Percentiles rank a stretch among this genome's conserved stretches.
These are phyloP conservation scores for Camellia japonica DNA, from an alignment of 148 eudicot species.

Conservation along the genomic window DNA sequence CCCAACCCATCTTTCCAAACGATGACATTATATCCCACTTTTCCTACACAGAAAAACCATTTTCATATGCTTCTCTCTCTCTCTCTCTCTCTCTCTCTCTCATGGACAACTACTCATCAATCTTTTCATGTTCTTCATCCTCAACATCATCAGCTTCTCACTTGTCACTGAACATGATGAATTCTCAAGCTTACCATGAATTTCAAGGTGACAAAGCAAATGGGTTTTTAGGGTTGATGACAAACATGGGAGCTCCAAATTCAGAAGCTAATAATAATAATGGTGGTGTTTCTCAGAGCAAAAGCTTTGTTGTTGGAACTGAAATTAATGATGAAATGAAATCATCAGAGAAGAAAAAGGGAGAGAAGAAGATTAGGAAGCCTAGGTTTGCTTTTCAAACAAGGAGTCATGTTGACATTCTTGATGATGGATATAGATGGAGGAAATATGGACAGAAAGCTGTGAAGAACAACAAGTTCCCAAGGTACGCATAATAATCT, in stretches of 20 bases:
- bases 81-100: too few relatives aligned
- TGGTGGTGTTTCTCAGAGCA: neutral
- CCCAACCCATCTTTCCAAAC: too few relatives aligned
- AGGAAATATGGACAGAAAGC: slow-evolving; percentile 55
- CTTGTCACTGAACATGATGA: neutral
- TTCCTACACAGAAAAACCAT: neutral
- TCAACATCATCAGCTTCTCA: slow-evolving; percentile 10
- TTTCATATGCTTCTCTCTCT: neutral
- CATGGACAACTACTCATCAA: slow-evolving; percentile 17
- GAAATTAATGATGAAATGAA: slow-evolving; percentile 8
- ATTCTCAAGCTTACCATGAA: neutral
- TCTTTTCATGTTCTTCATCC: slow-evolving; percentile 17
- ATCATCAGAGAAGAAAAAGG: slow-evolving; percentile 18
- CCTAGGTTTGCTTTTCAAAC: slow-evolving; percentile 47
- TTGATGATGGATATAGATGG: slow-evolving; percentile 56
- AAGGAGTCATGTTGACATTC: slow-evolving; percentile 53
- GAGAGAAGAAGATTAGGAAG: slow-evolving; percentile 32
- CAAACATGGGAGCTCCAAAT: neutral
- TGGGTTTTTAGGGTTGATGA: slow-evolving; percentile 14
- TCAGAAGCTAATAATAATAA: neutral
- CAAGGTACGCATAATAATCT: slow-evolving; percentile 24
- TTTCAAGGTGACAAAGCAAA: slow-evolving; percentile 5
- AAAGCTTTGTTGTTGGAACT: neutral
- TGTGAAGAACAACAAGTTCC: slow-evolving; percentile 50
- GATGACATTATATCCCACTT: neutral